Evolutionary conservation across 2,329 filamentous ascomycete genomes (phyloP).

Genomic region (Diaporthe citrichinensis): DNA sequence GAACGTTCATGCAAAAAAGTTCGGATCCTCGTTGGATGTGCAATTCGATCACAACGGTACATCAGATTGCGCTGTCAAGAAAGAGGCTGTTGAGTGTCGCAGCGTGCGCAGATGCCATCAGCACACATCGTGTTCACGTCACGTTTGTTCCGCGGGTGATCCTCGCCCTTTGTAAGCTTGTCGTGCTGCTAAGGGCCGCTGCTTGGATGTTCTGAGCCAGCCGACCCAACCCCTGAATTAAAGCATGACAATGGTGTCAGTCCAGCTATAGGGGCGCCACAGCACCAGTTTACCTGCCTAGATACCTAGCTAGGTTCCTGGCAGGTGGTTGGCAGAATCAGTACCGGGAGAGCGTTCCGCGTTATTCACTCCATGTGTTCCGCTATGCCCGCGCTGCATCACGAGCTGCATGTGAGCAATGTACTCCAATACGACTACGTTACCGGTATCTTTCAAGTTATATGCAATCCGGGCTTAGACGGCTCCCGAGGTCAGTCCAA

Average conservation of each 20-base stretch:
- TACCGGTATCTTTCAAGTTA: too few relatives aligned
- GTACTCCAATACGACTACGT: too few relatives aligned
- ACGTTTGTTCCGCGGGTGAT: neutral
- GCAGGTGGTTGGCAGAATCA: neutral
- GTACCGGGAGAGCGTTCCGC: neutral
- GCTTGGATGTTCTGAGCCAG: neutral
- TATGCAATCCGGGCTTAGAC: too few relatives aligned
- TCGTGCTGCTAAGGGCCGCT: neutral
- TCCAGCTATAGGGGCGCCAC: too few relatives aligned
- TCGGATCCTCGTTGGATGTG: neutral
- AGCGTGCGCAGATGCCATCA: neutral
- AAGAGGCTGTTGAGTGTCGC: neutral
- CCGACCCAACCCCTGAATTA: neutral
- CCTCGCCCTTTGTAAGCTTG: neutral
- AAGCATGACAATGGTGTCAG: too few relatives aligned
- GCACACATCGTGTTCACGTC: neutral
- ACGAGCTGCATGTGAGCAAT: too few relatives aligned
- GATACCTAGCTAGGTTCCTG: neutral
- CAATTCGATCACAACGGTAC: neutral
- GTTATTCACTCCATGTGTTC: neutral
- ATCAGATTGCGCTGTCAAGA: neutral
- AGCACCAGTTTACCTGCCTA: neutral
- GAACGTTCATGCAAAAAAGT: neutral
- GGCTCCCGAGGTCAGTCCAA: too few relatives aligned
- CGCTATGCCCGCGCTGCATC: too few relatives aligned